These are phyloP conservation scores for Syzygium aqueum DNA, from an alignment of 345 rosid genomes.

Conservation along the genomic window DNA sequence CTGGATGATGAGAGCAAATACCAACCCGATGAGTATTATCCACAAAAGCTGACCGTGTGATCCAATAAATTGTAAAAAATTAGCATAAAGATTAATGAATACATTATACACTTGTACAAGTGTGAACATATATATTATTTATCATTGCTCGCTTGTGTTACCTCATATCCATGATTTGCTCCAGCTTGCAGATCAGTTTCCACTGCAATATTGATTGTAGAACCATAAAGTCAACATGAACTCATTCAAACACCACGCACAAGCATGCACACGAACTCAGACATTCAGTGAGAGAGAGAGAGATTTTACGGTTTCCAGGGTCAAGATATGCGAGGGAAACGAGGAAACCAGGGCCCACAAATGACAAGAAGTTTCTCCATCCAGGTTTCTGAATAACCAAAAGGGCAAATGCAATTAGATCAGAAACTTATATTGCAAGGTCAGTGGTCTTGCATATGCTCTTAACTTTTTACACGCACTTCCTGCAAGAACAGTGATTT, in stretches of 20 bases:
- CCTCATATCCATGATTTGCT: conserved; percentile 49
- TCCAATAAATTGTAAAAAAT: background rate
- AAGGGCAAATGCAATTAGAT: background rate
- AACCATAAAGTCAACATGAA: background rate
- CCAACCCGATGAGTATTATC: conserved; percentile 45
- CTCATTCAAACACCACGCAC: background rate
- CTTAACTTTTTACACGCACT: background rate
- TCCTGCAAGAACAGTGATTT: background rate
- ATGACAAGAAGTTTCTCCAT: conserved; percentile 14
- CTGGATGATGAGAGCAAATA: conserved; percentile 61
- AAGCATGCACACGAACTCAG: background rate
- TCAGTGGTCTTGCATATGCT: background rate
- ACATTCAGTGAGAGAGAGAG: background rate
- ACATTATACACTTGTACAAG: background rate
- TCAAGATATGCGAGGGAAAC: conserved; percentile 23
- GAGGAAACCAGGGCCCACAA: conserved; percentile 23
- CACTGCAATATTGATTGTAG: conserved; percentile 24
- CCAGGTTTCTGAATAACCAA: conserved; percentile 22
- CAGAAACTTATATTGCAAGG: background rate
- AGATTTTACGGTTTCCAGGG: conserved; percentile 18
- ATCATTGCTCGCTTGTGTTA: background rate
- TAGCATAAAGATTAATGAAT: background rate
- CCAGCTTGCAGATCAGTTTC: conserved; percentile 79
- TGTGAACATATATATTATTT: background rate
- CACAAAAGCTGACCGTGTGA: conserved; percentile 37